Percentiles rank a stretch among this genome's conserved stretches.
Evolutionary conservation across 2,329 filamentous ascomycete species (phyloP).

Genomic region (Graphilbum sp.): DNA sequence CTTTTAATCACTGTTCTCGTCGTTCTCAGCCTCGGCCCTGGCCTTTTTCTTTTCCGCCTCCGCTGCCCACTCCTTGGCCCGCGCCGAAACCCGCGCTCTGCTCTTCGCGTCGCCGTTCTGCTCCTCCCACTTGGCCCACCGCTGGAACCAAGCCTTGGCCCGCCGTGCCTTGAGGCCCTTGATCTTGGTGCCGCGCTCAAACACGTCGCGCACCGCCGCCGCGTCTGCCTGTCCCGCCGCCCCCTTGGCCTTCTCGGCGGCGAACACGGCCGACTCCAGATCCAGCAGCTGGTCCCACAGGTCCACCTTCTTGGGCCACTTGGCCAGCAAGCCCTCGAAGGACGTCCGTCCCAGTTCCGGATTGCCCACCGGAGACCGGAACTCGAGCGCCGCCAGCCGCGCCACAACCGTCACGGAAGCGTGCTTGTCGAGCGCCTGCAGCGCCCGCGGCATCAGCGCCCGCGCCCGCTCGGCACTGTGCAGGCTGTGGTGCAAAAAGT

Average conservation of each 20-base stretch:
- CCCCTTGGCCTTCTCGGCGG: slow-evolving; percentile 30
- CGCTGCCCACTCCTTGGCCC: slow-evolving; percentile 55
- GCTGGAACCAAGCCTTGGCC: slow-evolving; percentile 77
- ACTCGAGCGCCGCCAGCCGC: slow-evolving; percentile 86
- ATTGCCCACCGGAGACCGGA: slow-evolving; percentile 66
- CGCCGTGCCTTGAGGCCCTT: slow-evolving; percentile 65
- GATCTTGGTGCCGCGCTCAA: slow-evolving; percentile 58
- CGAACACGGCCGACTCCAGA: slow-evolving; percentile 53
- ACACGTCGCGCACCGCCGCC: slow-evolving; percentile 53
- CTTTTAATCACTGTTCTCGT: not conserved
- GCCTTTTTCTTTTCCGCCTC: slow-evolving; percentile 22
- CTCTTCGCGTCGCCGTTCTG: slow-evolving; percentile 52
- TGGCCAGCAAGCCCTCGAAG: slow-evolving; percentile 72
- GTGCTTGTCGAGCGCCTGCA: slow-evolving; percentile 61
- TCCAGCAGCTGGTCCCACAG: slow-evolving; percentile 88
- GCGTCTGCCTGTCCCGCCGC: slow-evolving; percentile 33
- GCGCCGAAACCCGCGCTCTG: slow-evolving; percentile 51
- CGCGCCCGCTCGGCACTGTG: slow-evolving; percentile 58
- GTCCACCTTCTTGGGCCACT: slow-evolving; percentile 79
- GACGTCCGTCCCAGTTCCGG: slow-evolving; percentile 85
- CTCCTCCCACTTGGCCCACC: slow-evolving; percentile 83
- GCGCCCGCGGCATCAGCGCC: slow-evolving; percentile 64
- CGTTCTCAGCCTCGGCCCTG: slow-evolving; percentile 13
- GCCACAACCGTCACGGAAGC: slow-evolving; percentile 55
- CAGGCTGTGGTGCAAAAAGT: slow-evolving; percentile 68